These are phyloP conservation scores for baker's yeast (Saccharomyces cerevisiae) DNA, from an alignment of 805 yeast species.

Conservation along the genomic window DNA sequence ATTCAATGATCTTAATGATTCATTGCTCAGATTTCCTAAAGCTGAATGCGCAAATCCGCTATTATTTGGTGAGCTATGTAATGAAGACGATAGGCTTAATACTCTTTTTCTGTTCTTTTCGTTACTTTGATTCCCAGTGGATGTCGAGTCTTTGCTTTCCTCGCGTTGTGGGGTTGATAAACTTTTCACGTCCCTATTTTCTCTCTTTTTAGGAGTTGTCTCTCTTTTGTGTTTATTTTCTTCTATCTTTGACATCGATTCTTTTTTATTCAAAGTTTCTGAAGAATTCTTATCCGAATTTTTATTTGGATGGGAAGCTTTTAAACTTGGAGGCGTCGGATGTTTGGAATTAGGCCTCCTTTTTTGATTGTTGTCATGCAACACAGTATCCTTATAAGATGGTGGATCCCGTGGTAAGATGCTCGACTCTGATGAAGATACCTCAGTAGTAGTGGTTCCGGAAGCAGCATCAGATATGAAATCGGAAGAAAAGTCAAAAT, in stretches of 20 bases:
- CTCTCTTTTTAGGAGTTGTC: background rate
- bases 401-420: constrained; percentile 30
- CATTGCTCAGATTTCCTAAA: background rate
- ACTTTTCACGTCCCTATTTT: background rate
- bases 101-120: background rate
- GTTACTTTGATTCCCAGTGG: background rate
- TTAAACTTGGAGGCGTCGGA: background rate
- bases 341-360: background rate
- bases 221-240: background rate
- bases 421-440: background rate
- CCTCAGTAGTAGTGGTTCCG: background rate
- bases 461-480: background rate
- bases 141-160: background rate
- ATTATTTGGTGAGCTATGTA: background rate
- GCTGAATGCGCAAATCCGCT: background rate
- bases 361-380: background rate
- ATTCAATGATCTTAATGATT: constrained; percentile 1
- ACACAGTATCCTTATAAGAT: constrained; percentile 26
- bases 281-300: background rate
- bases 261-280: background rate
- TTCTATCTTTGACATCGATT: background rate
- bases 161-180: background rate
- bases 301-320: background rate
- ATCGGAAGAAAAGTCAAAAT: constrained; percentile 12
- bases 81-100: background rate